Percentiles rank a stretch among this genome's conserved stretches.
Conservation (phyloP, 2,329 filamentous ascomycete genomes). For the Fragosphaeria purpurea region DNA sequence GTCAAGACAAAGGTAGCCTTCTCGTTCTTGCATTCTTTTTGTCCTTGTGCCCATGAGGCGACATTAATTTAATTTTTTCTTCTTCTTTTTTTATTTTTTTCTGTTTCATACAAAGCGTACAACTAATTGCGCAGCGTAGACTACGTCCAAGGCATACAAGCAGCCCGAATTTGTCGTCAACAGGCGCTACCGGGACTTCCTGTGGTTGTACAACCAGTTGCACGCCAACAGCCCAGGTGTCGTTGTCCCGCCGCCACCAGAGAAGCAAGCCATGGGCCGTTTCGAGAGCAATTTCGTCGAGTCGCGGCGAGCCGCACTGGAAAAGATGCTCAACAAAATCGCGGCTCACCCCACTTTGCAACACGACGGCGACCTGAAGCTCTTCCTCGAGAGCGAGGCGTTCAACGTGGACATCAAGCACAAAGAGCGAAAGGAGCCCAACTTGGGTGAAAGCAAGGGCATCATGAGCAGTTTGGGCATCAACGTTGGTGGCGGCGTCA, state of each 20-base stretch:
- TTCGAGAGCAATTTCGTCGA: slow-evolving; percentile 98
- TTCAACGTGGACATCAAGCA: slow-evolving; percentile 98
- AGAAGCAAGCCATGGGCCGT: slow-evolving; percentile 93
- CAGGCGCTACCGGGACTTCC: slow-evolving; percentile 86
- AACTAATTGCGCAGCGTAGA: slow-evolving; percentile 38
- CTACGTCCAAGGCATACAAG: slow-evolving; percentile 90
- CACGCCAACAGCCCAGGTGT: slow-evolving; percentile 92
- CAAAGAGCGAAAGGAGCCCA: slow-evolving; percentile 83
- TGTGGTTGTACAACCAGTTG: slow-evolving; percentile 93
- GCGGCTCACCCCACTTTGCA: slow-evolving; percentile 83
- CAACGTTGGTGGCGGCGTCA: slow-evolving; percentile 68
- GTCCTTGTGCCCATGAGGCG: not conserved
- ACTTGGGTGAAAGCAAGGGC: slow-evolving; percentile 82
- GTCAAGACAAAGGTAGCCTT: slow-evolving; percentile 73
- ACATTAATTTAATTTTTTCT: not conserved
- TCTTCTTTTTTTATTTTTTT: not conserved
- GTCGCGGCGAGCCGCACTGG: slow-evolving; percentile 76
- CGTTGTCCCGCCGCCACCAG: slow-evolving; percentile 88
- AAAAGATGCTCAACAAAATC: slow-evolving; percentile 97
- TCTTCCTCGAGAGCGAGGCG: slow-evolving; percentile 91
- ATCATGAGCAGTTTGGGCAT: slow-evolving; percentile 80
- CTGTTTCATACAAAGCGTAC: not conserved
- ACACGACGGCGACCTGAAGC: slow-evolving; percentile 86
- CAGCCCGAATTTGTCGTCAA: slow-evolving; percentile 89
- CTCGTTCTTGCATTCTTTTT: not conserved